These are phyloP conservation scores for Wickerhamomyces sp. DNA, from an alignment of 1,139 yeast species.

Conservation along the genomic window DNA sequence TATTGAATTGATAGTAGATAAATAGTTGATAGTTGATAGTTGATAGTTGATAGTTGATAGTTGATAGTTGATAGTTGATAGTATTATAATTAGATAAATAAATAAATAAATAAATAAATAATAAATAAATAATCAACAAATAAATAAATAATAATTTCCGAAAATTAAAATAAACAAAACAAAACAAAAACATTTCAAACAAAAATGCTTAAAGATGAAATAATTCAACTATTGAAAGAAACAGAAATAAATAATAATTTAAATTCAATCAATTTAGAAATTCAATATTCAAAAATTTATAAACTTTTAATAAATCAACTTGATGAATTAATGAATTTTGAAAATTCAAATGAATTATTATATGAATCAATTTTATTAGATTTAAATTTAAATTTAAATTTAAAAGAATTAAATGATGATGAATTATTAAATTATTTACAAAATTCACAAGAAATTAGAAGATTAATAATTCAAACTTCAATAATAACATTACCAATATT, in stretches of 20 bases:
- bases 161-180: background rate
- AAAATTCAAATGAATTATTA: background rate
- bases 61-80: background rate
- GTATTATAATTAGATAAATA: background rate
- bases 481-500: conserved; percentile 20
- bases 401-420: background rate
- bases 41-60: background rate
- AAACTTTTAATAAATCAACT: conserved; percentile 5
- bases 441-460: conserved; percentile 11
- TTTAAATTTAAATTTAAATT: background rate
- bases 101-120: background rate
- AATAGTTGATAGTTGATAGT: too few relatives aligned
- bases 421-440: conserved; percentile 7
- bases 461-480: conserved; percentile 16
- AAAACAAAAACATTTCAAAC: background rate
- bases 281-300: conserved; percentile 6
- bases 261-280: background rate
- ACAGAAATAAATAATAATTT: background rate
- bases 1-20: background rate
- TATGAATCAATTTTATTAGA: background rate
- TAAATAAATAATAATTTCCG: background rate
- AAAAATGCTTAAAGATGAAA: background rate
- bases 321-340: conserved; percentile 8
- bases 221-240: background rate
- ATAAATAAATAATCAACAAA: background rate